Evolutionary conservation across 352 stramenopile genomes (phyloP), one percentile per base, ranked within the genome.

Genomic region (Globisporangium solare): DNA sequence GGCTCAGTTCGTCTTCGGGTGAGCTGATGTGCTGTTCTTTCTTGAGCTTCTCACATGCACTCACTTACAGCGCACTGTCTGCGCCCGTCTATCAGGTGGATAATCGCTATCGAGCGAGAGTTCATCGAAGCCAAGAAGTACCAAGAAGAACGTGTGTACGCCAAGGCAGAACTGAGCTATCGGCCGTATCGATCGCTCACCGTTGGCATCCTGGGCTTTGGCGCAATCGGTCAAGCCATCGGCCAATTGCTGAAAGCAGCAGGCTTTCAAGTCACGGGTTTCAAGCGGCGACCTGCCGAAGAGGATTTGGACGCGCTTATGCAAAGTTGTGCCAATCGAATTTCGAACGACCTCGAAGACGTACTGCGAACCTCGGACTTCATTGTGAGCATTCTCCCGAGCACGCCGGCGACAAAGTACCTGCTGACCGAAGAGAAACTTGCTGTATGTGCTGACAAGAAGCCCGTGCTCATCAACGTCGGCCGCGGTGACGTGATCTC

Each of bases 391-490:
- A 79, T 94, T 8, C 64, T 97, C 21, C 86, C 86, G 12, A 94
- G 83, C 53, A 97, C 88, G 17, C 47, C 58, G 2, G 69, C 67
- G 17, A 97, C 88, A 45, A 67, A 66, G 31, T 70, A 82, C 48
- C 53, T 94, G 39, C 67, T 97, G 21, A 78, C 64, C 14, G 67
- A 79, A 27, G 55, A 60, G 21, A 74, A 71, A 18, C 60, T 96
- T 1, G 46, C 67, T 24, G 51, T 62, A 21, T 88, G 78, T 48
- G 58, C 64, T 0, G 55, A 56, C 24, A 73, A 72, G 60, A 65
- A 77, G 59, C 82, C 86, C 17, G 77, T 94, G 51, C 83, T 97
- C 54, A 77, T 96, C 63, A 96, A 96, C 64, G 83, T 93, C 53
- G 88, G 88, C 4, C 78, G 86, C 46, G 88, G 88, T 13, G 86